phyloP scores from a whole-genome alignment of 129 eudicot genomes.

The Solidago caesia region DNA sequence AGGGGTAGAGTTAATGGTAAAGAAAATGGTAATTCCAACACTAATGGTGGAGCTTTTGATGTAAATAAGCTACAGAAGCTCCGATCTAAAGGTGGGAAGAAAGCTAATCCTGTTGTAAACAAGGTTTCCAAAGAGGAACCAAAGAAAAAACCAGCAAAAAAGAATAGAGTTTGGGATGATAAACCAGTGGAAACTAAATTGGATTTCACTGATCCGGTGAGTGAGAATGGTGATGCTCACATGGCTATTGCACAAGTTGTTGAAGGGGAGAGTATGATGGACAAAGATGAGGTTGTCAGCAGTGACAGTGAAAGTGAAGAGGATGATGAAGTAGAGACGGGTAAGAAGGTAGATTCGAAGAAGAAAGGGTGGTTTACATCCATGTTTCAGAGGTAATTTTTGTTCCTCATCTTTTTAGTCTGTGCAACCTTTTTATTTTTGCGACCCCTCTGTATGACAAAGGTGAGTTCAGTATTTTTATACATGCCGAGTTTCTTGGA shows the following conservation, averaged over 20 bases:
- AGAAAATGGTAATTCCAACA: constrained; percentile 47
- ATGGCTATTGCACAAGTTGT: constrained; percentile 45
- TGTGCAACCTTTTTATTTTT: no score
- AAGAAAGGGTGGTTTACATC: constrained; percentile 96
- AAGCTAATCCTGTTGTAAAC: constrained; percentile 48
- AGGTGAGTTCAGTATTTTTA: background rate
- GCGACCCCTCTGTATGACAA: no score
- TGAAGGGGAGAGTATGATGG: constrained; percentile 98
- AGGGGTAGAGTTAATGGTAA: constrained; percentile 51
- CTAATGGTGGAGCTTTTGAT: constrained; percentile 76
- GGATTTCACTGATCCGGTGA: constrained; percentile 83
- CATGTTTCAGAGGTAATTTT: constrained; percentile 83
- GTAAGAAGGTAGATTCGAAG: constrained; percentile 49
- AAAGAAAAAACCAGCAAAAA: constrained; percentile 68
- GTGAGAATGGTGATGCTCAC: constrained; percentile 64
- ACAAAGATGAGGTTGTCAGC: constrained; percentile 80
- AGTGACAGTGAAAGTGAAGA: constrained; percentile 89
- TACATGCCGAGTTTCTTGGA: background rate
- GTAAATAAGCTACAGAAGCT: constrained; percentile 84
- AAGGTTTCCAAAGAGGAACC: constrained; percentile 72
- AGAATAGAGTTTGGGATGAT: constrained; percentile 94
- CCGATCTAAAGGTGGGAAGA: constrained; percentile 75
- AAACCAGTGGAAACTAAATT: constrained; percentile 56
- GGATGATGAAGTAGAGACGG: constrained; percentile 52
- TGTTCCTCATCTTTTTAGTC: background rate